Percentiles rank a stretch among this genome's conserved stretches.
These are phyloP conservation scores for Saturnispora zaruensis DNA, from an alignment of 805 yeast species.

Conservation along the genomic window DNA sequence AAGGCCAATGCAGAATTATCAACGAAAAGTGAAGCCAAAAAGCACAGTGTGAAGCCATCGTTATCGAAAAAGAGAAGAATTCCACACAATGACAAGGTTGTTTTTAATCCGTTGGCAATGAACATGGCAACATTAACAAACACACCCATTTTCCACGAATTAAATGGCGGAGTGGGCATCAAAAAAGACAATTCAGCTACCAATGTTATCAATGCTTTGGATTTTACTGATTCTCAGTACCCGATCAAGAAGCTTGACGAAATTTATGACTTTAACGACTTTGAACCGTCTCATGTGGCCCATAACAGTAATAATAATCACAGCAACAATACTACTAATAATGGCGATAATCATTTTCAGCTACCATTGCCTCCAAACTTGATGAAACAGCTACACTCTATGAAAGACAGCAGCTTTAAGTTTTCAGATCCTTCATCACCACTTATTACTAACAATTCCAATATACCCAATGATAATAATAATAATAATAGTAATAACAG, in stretches of 20 bases:
- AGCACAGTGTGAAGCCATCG: neutral
- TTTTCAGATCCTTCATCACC: neutral
- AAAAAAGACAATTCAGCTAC: neutral
- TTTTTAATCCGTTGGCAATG: conserved; percentile 26
- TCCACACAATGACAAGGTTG: conserved; percentile 13
- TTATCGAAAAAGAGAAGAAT: neutral
- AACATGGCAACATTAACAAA: conserved; percentile 11
- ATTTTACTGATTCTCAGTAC: neutral
- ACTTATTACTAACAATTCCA: neutral
- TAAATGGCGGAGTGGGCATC: neutral
- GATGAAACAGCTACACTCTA: neutral
- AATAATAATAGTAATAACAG: conserved; percentile 1
- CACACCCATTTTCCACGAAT: conserved; percentile 1
- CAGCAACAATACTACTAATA: neutral
- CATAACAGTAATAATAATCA: neutral
- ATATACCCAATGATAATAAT: neutral
- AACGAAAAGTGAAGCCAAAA: neutral
- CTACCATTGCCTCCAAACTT: neutral
- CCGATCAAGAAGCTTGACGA: neutral
- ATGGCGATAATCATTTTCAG: neutral
- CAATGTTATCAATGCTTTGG: neutral
- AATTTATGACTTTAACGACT: neutral
- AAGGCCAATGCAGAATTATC: neutral
- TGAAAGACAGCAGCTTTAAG: neutral
- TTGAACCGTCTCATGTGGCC: neutral